Evolutionary conservation across 352 stramenopile genomes (phyloP).

Genomic region (Phytophthora aleatoria): DNA sequence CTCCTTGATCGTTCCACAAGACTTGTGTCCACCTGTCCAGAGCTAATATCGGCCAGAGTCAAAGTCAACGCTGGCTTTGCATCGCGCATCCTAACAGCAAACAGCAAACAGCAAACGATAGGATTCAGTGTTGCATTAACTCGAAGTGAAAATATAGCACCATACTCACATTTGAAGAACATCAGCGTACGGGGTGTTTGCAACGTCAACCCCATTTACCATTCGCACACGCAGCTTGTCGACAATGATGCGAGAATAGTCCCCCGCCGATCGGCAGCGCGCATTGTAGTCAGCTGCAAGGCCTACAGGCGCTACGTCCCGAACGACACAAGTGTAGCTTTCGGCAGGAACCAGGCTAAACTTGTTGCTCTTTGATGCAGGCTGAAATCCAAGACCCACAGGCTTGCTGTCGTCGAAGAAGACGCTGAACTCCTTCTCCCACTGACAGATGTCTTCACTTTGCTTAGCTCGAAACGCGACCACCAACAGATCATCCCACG

Average conservation of each 20-base stretch:
- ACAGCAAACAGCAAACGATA: neutral
- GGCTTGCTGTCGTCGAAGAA: slow-evolving; percentile 54
- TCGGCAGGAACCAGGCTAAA: slow-evolving; percentile 11
- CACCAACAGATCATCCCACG: slow-evolving; percentile 32
- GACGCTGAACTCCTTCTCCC: slow-evolving; percentile 66
- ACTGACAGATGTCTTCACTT: slow-evolving; percentile 27
- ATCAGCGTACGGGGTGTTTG: slow-evolving; percentile 41
- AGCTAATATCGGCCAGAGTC: slow-evolving; percentile 45
- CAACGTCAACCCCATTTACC: slow-evolving; percentile 53
- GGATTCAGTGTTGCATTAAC: neutral
- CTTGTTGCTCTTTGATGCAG: slow-evolving; percentile 17
- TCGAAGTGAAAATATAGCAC: neutral
- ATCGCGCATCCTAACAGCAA: slow-evolving; percentile 46
- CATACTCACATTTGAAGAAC: slow-evolving; percentile 50
- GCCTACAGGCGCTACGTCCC: slow-evolving; percentile 39
- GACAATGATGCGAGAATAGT: slow-evolving; percentile 56
- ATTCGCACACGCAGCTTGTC: slow-evolving; percentile 44
- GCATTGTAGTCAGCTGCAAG: slow-evolving; percentile 66
- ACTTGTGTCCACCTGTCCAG: slow-evolving; percentile 8
- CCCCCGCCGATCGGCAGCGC: slow-evolving; percentile 39
- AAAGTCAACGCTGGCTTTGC: slow-evolving; percentile 46
- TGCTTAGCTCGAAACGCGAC: slow-evolving; percentile 23
- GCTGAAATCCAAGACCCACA: slow-evolving; percentile 57
- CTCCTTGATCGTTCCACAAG: slow-evolving; percentile 29
- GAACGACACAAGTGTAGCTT: slow-evolving; percentile 52